phyloP scores from a whole-genome alignment of 805 yeast species.

The Candida dajiaensis region DNA sequence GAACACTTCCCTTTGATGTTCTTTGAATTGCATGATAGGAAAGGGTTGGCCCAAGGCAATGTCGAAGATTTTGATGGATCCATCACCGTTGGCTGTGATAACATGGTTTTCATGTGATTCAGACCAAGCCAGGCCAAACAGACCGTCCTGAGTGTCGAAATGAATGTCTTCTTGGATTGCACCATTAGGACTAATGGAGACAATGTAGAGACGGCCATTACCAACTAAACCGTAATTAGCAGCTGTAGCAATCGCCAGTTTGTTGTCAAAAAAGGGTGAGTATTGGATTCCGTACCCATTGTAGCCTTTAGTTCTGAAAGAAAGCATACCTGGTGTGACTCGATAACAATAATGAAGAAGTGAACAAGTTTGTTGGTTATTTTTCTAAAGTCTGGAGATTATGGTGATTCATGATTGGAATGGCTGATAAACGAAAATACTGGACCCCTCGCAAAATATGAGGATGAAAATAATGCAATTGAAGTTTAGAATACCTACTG shows the following conservation, averaged over 20 bases:
- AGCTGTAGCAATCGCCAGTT: conserved; percentile 83
- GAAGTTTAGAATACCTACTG: neutral
- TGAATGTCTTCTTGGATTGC: conserved; percentile 43
- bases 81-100: conserved; percentile 84
- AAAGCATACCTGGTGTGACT: conserved; percentile 47
- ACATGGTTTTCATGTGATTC: conserved; percentile 87
- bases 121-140: conserved; percentile 86
- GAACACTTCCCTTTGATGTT: conserved; percentile 73
- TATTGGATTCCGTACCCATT: conserved; percentile 86
- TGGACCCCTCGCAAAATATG: neutral
- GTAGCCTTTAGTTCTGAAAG: conserved; percentile 70
- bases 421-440: neutral
- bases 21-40: conserved; percentile 71
- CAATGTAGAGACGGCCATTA: conserved; percentile 73
- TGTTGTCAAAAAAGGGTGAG: conserved; percentile 88
- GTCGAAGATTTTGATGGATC: conserved; percentile 79
- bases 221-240: conserved; percentile 95
- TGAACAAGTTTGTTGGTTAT: neutral
- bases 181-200: conserved; percentile 67
- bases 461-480: neutral
- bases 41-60: conserved; percentile 48
- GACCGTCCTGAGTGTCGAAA: conserved; percentile 91
- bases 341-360: too few species aligned
- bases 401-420: neutral
- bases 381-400: neutral